Base-by-base conservation (phyloP, 1,139 yeast genomes). In the Martiniozyma asiatica region DNA sequence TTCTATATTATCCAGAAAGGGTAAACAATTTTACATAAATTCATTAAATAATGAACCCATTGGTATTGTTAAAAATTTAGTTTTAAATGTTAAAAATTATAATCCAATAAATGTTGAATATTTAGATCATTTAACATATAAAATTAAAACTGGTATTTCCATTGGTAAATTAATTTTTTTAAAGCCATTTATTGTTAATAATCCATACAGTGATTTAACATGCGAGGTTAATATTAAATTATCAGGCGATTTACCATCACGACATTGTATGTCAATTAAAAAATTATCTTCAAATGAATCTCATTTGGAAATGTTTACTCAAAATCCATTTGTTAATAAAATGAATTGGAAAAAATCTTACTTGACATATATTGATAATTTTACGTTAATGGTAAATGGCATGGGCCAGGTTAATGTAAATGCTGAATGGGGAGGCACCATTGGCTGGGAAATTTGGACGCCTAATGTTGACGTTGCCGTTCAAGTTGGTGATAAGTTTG, bases 101-200 rank as follows among this genome's bases (percentile, higher is more conserved):
- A 9, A 12, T 6, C 25, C 3, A 9, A 5, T 5, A 27, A 27
- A 3, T 15, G 21, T 6, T n/a, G n/a, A n/a, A n/a, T n/a, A n/a
- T n/a, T n/a, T n/a, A n/a, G n/a, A n/a, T n/a, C n/a, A 13, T 24
- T 9, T 30, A 23, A 5, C 16, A 24, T 4, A 11, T 14, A 15
- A 6, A 17, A 22, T 10, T 11, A 6, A 8, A 6, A 10, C 33
- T 1, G 26, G 34, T 4, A 20, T 35, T 2, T 13, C 22, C 15
- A 11, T 35, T 4, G 33, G 22, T 12, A 19, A 17, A 15, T 30
- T 22, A 14, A 26, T 24, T 13, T 41, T 6, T 22, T 22, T 34
- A 3, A 34, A 34, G 10, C 37, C 39, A 9, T 31, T 17, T 41
- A 37, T 44, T 35, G 36, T 28, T 8, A 7, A n/a, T n/a, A n/a